phyloP scores from a whole-genome alignment of 176 grass and related monocot genomes.

The Zea luxurians region DNA sequence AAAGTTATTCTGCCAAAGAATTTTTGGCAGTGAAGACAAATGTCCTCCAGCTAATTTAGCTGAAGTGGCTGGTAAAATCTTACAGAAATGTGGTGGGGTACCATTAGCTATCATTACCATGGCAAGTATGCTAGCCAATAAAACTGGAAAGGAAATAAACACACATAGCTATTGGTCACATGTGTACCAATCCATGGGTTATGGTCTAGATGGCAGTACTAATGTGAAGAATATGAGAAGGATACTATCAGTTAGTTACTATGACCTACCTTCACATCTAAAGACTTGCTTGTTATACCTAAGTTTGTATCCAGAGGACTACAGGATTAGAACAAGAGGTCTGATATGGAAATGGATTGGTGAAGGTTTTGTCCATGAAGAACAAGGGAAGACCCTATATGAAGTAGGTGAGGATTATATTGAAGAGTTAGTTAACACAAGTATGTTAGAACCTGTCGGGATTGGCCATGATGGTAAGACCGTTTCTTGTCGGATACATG shows the following conservation, averaged over 20 bases:
- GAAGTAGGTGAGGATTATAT: not conserved
- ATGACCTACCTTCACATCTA: not conserved
- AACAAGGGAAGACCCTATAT: not conserved
- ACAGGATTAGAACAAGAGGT: rapidly evolving
- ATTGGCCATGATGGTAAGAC: not conserved
- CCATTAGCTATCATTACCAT: conserved; percentile 33
- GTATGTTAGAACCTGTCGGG: not conserved
- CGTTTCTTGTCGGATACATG: not conserved
- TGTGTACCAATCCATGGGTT: conserved; percentile 9
- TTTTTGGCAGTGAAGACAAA: not conserved
- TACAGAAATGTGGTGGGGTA: conserved; percentile 18
- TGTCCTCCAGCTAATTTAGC: not conserved
- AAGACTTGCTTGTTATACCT: not conserved
- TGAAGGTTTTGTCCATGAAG: not conserved
- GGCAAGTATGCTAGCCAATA: not conserved
- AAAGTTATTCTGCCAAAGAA: not conserved
- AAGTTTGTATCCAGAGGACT: conserved; percentile 21
- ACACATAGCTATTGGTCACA: not conserved
- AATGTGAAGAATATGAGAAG: conserved; percentile 8
- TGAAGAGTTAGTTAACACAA: not conserved
- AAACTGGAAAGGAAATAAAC: not conserved
- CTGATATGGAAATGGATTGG: conserved; percentile 38
- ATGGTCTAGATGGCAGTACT: not conserved
- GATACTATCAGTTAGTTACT: conserved; percentile 12
- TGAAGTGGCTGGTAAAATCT: not conserved